Conservation (phyloP, 768 basidiomycete species). For the Mycena albidolilacea region DNA sequence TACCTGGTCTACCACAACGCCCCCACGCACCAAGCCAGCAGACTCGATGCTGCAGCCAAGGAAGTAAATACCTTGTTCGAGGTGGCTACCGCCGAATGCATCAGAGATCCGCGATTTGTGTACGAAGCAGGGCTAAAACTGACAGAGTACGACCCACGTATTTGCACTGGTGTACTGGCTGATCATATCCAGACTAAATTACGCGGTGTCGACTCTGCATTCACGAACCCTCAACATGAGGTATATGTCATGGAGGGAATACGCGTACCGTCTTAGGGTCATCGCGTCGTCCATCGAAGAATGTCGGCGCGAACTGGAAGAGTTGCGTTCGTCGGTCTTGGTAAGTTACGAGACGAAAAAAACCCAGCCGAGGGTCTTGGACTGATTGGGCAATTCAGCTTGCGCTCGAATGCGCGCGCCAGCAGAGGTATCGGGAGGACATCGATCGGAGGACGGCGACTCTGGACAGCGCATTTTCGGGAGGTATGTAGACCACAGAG, state of each 20-base stretch:
- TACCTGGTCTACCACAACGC: neutral
- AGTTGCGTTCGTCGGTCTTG: constrained; percentile 4
- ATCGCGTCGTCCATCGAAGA: constrained; percentile 1
- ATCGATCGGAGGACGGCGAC: neutral
- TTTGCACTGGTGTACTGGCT: neutral
- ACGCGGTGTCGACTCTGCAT: constrained; percentile 11
- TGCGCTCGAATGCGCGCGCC: constrained; percentile 17
- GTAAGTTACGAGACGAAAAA: neutral
- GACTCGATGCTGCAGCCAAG: neutral
- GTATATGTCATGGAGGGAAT: constrained; percentile 4
- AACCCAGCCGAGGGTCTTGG: neutral
- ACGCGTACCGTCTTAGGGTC: neutral
- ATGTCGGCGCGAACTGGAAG: constrained; percentile 20
- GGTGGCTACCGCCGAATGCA: constrained; percentile 7
- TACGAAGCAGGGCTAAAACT: constrained; percentile 12
- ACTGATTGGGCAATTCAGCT: neutral
- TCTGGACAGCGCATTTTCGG: neutral
- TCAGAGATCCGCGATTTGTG: constrained; percentile 20
- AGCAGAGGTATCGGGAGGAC: constrained; percentile 9
- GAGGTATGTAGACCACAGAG: neutral
- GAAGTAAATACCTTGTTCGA: constrained; percentile 2
- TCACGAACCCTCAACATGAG: neutral
- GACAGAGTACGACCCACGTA: neutral
- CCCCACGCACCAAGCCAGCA: neutral
- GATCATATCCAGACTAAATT: neutral